Evolutionary conservation across 2,329 filamentous ascomycete genomes (phyloP).

Genomic region (Aotearoamyces nothofagi): DNA sequence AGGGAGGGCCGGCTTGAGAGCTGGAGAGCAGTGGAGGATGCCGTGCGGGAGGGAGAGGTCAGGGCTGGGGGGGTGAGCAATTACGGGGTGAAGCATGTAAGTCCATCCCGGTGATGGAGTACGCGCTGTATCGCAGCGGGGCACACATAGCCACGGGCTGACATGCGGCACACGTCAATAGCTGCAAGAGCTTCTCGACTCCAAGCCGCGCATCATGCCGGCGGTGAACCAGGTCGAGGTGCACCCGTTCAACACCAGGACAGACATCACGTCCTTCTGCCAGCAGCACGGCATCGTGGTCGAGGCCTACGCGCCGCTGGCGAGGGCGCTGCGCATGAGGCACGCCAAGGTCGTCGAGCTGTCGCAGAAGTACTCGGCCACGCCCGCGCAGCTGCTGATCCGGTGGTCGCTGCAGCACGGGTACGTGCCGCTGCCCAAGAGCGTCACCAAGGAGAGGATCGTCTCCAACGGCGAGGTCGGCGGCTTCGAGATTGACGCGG

Average conservation of each 20-base stretch:
- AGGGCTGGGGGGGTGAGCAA: conserved; percentile 64
- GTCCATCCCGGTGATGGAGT: too few species aligned
- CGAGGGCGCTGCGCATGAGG: conserved; percentile 52
- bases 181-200: conserved; percentile 17
- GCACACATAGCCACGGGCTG: too few species aligned
- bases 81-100: conserved; percentile 58
- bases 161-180: too few species aligned
- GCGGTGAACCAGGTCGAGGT: conserved; percentile 72
- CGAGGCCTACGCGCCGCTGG: conserved; percentile 70
- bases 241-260: conserved; percentile 68
- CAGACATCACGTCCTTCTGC: conserved; percentile 50
- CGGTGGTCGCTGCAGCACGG: conserved; percentile 66
- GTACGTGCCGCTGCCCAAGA: conserved; percentile 62
- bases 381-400: conserved; percentile 59
- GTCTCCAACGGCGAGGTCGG: conserved; percentile 47
- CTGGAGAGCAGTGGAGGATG: conserved; percentile 66
- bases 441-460: conserved; percentile 44
- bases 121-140: too few species aligned
- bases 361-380: conserved; percentile 53
- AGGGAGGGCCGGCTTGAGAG: conserved; percentile 50
- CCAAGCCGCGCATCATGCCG: conserved; percentile 37
- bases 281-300: conserved; percentile 51
- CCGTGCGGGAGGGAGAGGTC: conserved; percentile 55
- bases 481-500: conserved; percentile 42
- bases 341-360: conserved; percentile 47